Evolutionary conservation across 441 rosid genomes (phyloP).

Genomic region (Flueggea neowawraea): DNA sequence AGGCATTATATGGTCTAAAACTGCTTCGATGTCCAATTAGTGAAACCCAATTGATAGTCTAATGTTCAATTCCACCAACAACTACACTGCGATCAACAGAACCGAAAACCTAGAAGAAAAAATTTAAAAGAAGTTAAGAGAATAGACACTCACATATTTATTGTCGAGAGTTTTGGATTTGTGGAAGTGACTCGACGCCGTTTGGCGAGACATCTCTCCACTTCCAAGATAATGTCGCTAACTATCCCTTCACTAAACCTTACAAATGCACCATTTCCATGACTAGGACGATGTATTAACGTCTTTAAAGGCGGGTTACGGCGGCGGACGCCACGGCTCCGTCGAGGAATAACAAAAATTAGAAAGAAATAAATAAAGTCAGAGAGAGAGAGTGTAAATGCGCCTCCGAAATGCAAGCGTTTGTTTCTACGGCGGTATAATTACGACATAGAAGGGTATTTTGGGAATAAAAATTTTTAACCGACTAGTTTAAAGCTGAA

Average conservation of each 20-base stretch:
- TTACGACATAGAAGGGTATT: not conserved
- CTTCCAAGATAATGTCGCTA: constrained; percentile 7
- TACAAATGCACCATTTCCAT: not conserved
- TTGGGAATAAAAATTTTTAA: not conserved
- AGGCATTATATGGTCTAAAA: too few species aligned
- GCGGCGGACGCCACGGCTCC: not conserved
- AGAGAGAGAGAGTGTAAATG: not conserved
- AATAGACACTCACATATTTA: constrained; percentile 70
- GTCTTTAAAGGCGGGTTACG: not conserved
- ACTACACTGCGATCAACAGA: not conserved
- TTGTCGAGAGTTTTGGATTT: constrained; percentile 97
- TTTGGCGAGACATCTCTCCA: constrained; percentile 71
- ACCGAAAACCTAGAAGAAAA: not conserved
- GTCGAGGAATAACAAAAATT: not conserved
- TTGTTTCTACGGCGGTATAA: not conserved
- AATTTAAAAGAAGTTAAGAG: not conserved
- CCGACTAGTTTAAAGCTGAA: not conserved
- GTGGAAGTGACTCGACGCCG: constrained; percentile 68
- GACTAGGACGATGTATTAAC: not conserved
- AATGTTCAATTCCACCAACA: not conserved
- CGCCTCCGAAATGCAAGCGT: not conserved
- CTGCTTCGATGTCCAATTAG: too few species aligned
- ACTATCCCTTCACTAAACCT: constrained; percentile 1
- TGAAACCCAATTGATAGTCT: too few species aligned
- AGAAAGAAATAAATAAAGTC: not conserved